Percentiles rank a stretch among this genome's conserved stretches.
phyloP scores from a whole-genome alignment of 306 rosid genomes.

The Psophocarpus tetragonolobus region DNA sequence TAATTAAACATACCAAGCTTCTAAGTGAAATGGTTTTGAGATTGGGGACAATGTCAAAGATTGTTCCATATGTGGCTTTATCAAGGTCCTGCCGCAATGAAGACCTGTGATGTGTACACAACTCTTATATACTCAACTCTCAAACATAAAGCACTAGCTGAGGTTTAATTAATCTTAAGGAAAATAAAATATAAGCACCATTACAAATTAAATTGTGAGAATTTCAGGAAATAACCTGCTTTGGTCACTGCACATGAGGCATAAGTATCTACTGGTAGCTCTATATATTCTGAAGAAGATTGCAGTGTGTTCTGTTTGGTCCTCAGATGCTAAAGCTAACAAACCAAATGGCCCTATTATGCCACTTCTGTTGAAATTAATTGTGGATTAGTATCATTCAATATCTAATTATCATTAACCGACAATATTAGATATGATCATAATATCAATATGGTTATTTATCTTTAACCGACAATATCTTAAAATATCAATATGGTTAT shows the following conservation, averaged over 20 bases:
- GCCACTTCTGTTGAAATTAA: too few species aligned
- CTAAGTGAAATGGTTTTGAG: slow-evolving; percentile 57
- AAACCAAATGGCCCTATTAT: slow-evolving; percentile 68
- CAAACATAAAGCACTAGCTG: not conserved
- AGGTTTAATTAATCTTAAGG: not conserved
- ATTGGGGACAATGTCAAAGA: slow-evolving; percentile 47
- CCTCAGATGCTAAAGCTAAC: slow-evolving; percentile 59
- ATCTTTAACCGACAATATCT: too few species aligned
- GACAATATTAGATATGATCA: too few species aligned
- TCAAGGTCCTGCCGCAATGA: slow-evolving; percentile 56
- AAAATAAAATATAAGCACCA: not conserved
- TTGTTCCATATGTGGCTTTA: slow-evolving; percentile 60
- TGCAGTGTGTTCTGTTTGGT: slow-evolving; percentile 61
- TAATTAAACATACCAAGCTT: slow-evolving; percentile 51
- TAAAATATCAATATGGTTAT: too few species aligned
- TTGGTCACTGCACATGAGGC: slow-evolving; percentile 75
- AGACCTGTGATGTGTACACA: slow-evolving; percentile 44
- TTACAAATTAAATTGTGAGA: not conserved
- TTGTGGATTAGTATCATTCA: too few species aligned
- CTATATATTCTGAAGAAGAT: slow-evolving; percentile 52
- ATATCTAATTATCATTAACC: too few species aligned
- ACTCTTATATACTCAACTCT: not conserved
- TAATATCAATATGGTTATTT: too few species aligned
- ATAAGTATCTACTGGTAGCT: slow-evolving; percentile 42
- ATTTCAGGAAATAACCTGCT: slow-evolving; percentile 50